phyloP scores from a whole-genome alignment of 139 green algal genomes.

The Chlamydomonas incerta region DNA sequence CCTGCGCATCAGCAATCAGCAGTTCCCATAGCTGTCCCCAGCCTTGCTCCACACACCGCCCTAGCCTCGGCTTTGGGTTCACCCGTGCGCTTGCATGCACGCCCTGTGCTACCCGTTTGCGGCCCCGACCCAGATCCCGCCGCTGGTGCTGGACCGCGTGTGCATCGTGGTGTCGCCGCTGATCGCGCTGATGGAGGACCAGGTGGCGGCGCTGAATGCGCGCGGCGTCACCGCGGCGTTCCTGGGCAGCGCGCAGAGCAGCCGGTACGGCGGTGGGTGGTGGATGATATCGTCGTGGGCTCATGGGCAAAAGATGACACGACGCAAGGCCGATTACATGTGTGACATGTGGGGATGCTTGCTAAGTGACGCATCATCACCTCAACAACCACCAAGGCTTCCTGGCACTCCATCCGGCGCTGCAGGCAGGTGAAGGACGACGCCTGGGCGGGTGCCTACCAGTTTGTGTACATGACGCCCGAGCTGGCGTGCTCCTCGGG shows the following conservation, averaged over 20 bases:
- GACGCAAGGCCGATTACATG: no score
- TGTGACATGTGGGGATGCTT: no score
- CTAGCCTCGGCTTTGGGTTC: no score
- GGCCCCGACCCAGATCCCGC: conserved; percentile 53
- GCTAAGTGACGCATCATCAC: no score
- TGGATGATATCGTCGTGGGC: no score
- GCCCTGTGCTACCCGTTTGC: not conserved
- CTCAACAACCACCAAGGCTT: no score
- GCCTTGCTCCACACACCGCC: no score
- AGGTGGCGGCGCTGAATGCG: conserved; percentile 67
- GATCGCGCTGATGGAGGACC: conserved; percentile 96
- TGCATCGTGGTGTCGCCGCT: conserved; percentile 81
- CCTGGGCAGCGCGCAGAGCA: conserved; percentile 72
- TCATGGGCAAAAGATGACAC: no score
- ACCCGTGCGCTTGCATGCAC: not conserved
- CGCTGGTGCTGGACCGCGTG: conserved; percentile 51
- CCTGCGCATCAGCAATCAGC: no score
- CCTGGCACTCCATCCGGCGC: no score
- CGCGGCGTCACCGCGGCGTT: conserved; percentile 66
- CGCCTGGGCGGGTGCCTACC: conserved; percentile 66
- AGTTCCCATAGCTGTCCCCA: no score
- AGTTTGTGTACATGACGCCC: conserved; percentile 79
- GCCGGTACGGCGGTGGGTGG: conserved; percentile 25
- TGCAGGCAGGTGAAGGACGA: conserved; percentile 55
- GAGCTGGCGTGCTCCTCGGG: conserved; percentile 61